Conservation (phyloP, 1,139 yeast species). For the Yamadazyma songkhlaensis region DNA sequence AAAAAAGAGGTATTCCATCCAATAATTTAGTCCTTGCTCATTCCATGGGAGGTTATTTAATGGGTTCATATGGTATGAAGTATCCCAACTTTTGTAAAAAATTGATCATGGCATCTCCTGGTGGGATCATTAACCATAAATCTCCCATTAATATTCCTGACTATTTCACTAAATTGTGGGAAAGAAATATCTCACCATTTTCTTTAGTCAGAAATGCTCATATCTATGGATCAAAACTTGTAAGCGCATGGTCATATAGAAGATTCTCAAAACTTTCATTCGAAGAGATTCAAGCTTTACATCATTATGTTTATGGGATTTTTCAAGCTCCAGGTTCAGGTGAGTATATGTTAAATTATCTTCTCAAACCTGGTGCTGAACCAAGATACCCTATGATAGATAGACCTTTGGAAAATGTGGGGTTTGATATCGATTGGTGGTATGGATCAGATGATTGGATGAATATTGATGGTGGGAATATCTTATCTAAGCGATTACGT, state of each 20-base stretch:
- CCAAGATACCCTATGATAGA: slow-evolving; percentile 63
- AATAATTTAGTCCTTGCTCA: slow-evolving; percentile 52
- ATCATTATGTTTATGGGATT: slow-evolving; percentile 65
- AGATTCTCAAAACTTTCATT: slow-evolving; percentile 51
- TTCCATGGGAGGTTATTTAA: slow-evolving; percentile 62
- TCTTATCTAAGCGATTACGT: slow-evolving; percentile 33
- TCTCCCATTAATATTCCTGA: slow-evolving; percentile 49
- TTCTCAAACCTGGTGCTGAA: slow-evolving; percentile 72
- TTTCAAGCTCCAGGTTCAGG: slow-evolving; percentile 74
- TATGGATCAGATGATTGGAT: slow-evolving; percentile 82
- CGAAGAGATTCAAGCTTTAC: slow-evolving; percentile 46
- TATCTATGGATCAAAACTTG: slow-evolving; percentile 64
- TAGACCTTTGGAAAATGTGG: slow-evolving; percentile 43
- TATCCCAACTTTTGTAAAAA: slow-evolving; percentile 45
- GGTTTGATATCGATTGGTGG: slow-evolving; percentile 60
- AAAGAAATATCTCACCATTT: slow-evolving; percentile 68
- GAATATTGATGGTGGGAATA: slow-evolving; percentile 57
- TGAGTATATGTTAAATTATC: slow-evolving; percentile 68
- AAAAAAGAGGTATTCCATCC: slow-evolving; percentile 27
- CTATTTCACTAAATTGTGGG: slow-evolving; percentile 70
- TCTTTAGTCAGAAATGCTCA: slow-evolving; percentile 61
- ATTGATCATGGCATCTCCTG: slow-evolving; percentile 56
- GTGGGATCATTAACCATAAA: slow-evolving; percentile 56
- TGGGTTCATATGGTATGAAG: slow-evolving; percentile 46
- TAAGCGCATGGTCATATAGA: slow-evolving; percentile 76